Base-by-base conservation (phyloP, 2,329 filamentous ascomycete genomes). In the Pseudopithomyces chartarum region DNA sequence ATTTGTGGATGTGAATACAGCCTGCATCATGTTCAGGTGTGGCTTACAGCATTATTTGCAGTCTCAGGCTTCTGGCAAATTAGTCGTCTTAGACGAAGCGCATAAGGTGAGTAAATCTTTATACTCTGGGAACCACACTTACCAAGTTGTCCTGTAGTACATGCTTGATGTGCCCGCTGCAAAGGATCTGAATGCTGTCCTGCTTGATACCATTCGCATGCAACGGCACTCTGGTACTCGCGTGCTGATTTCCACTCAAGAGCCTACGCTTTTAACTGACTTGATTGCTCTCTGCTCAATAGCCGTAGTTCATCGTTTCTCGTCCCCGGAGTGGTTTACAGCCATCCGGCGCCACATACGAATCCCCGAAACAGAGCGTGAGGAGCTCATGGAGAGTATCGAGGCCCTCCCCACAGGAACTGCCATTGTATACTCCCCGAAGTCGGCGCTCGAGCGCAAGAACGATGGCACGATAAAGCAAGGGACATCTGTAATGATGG, bases 31-130 rank as follows among this genome's bases (percentile, higher is more conserved):
- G 0, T 94, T 94, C 73, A 87, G 89, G 52, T 88, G 92, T 39
- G 89, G 85, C 19, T 78, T 94, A 1, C 81, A 81, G 2, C 75
- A 90, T 0, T 91, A 91, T 65, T 73, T 91, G 0, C 84, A 88
- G 15, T 65, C 65, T 11, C 33, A 29, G 1, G 60, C 63, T 0
- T 62, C 71, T 0, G 71, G 88, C 0, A 81, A 86, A 4, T 79
- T 92, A 36, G 75, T 93, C 13, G 89, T 88, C 0, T 78, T 93
- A 0, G 90, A 94, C 59, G 90, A 94, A 68, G 90, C 90, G 0
- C 90, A 95, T 69, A 92, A 92, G 65, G 83, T 84, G 71, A 48
- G 54, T 42, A 2, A 39, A 15, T 29, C 22, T 39, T 12, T 26
- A 6, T 5, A 1, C 22, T 2, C 10, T 51, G 3, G 39, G 1